Percentiles rank a stretch among this genome's conserved stretches.
These are phyloP conservation scores for Hydrangea macrophylla DNA, from an alignment of 148 eudicot genomes.

Conservation along the genomic window DNA sequence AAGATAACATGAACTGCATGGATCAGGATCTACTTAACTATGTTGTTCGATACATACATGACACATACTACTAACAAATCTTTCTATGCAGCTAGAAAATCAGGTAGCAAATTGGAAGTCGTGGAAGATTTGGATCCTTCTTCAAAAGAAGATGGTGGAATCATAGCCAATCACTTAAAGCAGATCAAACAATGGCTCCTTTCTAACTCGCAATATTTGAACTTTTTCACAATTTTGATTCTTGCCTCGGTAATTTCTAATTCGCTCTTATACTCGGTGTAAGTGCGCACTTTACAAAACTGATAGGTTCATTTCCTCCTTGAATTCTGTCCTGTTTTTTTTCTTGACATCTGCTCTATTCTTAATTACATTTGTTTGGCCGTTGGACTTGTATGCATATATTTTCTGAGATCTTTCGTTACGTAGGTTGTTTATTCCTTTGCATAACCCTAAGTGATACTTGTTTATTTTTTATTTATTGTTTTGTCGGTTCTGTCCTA, in stretches of 20 bases:
- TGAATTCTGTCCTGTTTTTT: neutral
- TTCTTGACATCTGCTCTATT: neutral
- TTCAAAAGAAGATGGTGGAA: slow-evolving; percentile 34
- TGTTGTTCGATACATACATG: neutral
- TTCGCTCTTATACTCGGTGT: neutral
- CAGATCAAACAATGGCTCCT: slow-evolving; percentile 46
- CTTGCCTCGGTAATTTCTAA: slow-evolving; percentile 63
- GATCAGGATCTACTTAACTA: neutral
- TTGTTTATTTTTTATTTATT: neutral
- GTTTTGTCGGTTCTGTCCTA: neutral
- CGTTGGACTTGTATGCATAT: neutral
- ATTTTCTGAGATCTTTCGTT: neutral
- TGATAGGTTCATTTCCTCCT: neutral
- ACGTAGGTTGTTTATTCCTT: neutral
- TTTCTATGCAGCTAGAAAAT: slow-evolving; percentile 47
- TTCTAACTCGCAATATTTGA: slow-evolving; percentile 52
- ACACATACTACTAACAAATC: neutral
- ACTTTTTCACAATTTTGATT: slow-evolving; percentile 54
- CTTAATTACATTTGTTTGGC: neutral
- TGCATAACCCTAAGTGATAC: neutral
- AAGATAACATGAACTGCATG: neutral
- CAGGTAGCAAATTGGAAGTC: slow-evolving; percentile 36
- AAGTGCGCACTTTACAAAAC: neutral
- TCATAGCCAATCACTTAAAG: slow-evolving; percentile 27
- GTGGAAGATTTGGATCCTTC: slow-evolving; percentile 42